These are phyloP conservation scores for Penicillium sp. DNA, from an alignment of 2,329 filamentous ascomycete genomes.

Conservation along the genomic window DNA sequence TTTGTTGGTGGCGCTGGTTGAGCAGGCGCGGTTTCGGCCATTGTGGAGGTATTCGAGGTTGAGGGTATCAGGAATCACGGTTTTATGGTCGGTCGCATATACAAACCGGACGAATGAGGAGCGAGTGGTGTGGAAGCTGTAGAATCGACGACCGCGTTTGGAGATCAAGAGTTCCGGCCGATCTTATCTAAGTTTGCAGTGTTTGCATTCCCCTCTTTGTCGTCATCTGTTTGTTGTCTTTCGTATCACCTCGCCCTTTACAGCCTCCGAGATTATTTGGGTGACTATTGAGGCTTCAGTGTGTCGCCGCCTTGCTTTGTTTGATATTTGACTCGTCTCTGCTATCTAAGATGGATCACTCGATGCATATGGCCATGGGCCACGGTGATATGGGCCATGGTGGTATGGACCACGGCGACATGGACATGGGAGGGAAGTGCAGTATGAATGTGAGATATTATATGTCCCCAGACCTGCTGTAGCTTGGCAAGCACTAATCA, in stretches of 20 bases:
- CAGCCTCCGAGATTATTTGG: not conserved
- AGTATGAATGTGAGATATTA: conserved; percentile 77
- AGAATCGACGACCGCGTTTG: conserved; percentile 6
- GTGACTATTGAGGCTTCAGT: not conserved
- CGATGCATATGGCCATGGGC: conserved; percentile 44
- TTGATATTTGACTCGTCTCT: not conserved
- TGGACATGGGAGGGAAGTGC: conserved; percentile 68
- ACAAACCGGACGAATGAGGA: conserved; percentile 1
- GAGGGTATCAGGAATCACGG: not conserved
- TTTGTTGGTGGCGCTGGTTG: conserved; percentile 22
- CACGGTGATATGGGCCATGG: conserved; percentile 58
- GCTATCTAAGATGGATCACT: conserved; percentile 36
- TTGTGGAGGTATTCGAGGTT: conserved; percentile 13
- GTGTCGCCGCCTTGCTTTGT: not conserved
- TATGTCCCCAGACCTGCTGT: not conserved
- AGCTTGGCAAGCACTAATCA: not conserved
- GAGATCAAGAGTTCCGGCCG: not conserved
- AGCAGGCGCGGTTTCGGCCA: conserved; percentile 46
- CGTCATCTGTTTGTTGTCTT: not conserved
- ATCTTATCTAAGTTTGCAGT: conserved; percentile 30
- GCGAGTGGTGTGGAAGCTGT: not conserved
- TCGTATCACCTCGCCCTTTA: not conserved
- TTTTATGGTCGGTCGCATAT: not conserved
- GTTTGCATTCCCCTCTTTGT: conserved; percentile 34
- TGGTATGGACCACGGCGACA: conserved; percentile 51